phyloP scores from a whole-genome alignment of 257 asterid genomes.

The Solanum stenotomum region DNA sequence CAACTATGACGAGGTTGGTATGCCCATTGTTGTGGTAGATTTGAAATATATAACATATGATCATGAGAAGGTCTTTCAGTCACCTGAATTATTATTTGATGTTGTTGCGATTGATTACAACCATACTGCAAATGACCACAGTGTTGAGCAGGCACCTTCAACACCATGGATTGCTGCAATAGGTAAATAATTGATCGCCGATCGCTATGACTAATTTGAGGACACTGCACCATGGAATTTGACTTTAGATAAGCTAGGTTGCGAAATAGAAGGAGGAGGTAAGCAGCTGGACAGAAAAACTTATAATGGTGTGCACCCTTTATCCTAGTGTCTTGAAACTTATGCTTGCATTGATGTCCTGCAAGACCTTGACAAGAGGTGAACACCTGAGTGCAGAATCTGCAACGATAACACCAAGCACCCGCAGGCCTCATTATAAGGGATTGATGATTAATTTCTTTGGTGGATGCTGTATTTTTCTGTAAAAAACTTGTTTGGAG shows the following conservation, averaged over 20 bases:
- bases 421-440: accelerated
- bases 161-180: too few relatives aligned
- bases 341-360: not conserved
- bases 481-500: too few relatives aligned
- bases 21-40: too few relatives aligned
- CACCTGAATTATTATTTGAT: too few relatives aligned
- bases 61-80: too few relatives aligned
- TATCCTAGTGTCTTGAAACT: not conserved
- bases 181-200: too few relatives aligned
- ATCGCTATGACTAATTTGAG: too few relatives aligned
- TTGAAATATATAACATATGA: too few relatives aligned
- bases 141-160: not conserved
- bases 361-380: not conserved
- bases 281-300: not conserved
- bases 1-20: not conserved
- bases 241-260: not conserved
- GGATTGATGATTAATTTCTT: too few relatives aligned
- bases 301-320: not conserved
- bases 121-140: too few relatives aligned
- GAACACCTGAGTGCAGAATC: not conserved
- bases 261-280: not conserved
- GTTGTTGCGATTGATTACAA: too few relatives aligned
- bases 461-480: not conserved
- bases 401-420: not conserved
- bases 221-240: too few relatives aligned